Evolutionary conservation across 2,329 filamentous ascomycete species (phyloP), one percentile per base, ranked within the genome.

Genomic region (Ophiostoma tasmaniense): DNA sequence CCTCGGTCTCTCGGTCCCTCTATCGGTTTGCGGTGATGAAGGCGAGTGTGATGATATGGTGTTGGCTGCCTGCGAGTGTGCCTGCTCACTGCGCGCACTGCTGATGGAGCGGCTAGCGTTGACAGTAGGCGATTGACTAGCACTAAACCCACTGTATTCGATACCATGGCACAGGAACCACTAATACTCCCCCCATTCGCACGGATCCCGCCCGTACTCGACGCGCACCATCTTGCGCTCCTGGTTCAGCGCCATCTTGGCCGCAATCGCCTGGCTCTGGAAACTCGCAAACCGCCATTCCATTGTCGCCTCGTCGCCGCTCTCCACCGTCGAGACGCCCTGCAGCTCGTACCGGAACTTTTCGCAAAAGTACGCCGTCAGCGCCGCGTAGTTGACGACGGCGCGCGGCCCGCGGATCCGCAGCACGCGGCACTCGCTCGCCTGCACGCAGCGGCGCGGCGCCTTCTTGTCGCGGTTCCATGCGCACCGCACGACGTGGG

Each of bases 161-260:
- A 35, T 4, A 35, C 33, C 33, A 35, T 4, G 8, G 11, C 42
- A 11, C 42, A 20, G 11, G 20, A 45, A 14, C 39, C n/a, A n/a
- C 8, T 52, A 55, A 25, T 25, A 55, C 22, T 55, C 50, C 10
- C 37, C 22, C 50, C 50, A 70, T 61, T 72, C 71, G 22, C 70
- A 72, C n/a, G 71, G 71, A 52, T 72, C 71, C 39, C 52, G 66
- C 13, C 71, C 70, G 25, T 72, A 71, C 33, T 69, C 68, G 39
- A 72, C 71, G 1, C 59, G 59, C 22, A 72, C 67, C 52, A 68
- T 66, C 55, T 61, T 67, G 45, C 59, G 64, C 55, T 72, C 70
- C 67, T 72, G 71, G 68, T 72, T 72, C 35, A 72, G 69, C 50
- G 71, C 71, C 71, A 72, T 72, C 64, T 72, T 72, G 68, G 71